A percentile compares a stretch with the other conserved stretches of the same genome.
Conservation (phyloP, 1,284 basidiomycete genomes). For the Ustilago loliicola region DNA sequence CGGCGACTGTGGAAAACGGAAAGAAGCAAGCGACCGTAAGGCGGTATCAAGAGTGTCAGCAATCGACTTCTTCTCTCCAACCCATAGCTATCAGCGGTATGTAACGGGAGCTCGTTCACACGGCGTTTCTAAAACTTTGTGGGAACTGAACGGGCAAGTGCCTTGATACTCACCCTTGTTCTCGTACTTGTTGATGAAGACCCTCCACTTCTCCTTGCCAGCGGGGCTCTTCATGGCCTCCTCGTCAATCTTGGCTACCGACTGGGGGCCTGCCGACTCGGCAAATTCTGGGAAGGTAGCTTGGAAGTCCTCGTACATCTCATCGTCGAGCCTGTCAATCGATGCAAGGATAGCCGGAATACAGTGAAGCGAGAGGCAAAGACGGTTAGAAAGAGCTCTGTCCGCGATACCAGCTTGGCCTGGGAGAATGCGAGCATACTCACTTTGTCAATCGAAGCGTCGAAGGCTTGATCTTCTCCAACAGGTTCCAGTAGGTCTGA, state of each 20-base stretch:
- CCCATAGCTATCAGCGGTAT: no score
- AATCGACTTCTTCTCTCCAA: no score
- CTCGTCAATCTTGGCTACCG: conserved; percentile 83
- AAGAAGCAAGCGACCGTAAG: neutral
- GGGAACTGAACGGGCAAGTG: neutral
- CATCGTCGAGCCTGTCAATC: conserved; percentile 77
- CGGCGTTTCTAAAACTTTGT: no score
- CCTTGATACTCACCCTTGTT: conserved; percentile 71
- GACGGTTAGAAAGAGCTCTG: neutral
- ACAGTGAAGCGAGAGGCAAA: neutral
- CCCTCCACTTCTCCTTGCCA: conserved; percentile 93
- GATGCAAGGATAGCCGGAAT: neutral
- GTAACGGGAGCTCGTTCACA: no score
- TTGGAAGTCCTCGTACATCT: conserved; percentile 85
- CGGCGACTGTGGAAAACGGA: conserved; percentile 75
- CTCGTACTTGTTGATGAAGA: conserved; percentile 84
- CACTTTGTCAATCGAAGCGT: conserved; percentile 85
- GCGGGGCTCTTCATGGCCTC: conserved; percentile 91
- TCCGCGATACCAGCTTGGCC: neutral
- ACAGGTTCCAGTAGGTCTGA: conserved; percentile 96
- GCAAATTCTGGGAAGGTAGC: conserved; percentile 86
- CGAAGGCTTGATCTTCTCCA: conserved; percentile 83
- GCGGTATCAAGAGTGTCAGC: neutral
- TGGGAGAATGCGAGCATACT: conserved; percentile 24
- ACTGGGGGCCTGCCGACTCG: conserved; percentile 76